Percentiles rank a stretch among this genome's conserved stretches.
Conservation (phyloP, 2,329 filamentous ascomycete species). For the Aspergillus sp. region DNA sequence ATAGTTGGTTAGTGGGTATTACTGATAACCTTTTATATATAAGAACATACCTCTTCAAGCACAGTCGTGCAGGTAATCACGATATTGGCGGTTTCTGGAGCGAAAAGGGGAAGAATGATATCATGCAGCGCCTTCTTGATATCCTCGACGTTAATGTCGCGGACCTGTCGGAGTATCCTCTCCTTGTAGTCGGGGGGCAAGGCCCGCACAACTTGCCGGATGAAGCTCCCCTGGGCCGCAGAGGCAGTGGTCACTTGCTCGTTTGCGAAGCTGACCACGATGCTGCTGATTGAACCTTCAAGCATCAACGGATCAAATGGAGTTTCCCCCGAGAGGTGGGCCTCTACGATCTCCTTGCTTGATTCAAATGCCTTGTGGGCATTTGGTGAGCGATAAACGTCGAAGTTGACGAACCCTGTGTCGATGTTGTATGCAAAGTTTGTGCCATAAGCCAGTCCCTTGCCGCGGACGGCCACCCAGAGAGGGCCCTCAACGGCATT, state of each 20-base stretch:
- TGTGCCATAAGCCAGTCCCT: conserved; percentile 87
- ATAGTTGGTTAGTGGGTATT: conserved; percentile 19
- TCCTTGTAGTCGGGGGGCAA: conserved; percentile 76
- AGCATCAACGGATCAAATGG: conserved; percentile 78
- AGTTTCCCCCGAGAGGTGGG: conserved; percentile 69
- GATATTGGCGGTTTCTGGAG: conserved; percentile 76
- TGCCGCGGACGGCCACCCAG: conserved; percentile 90
- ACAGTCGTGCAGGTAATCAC: conserved; percentile 84
- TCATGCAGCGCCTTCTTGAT: conserved; percentile 73
- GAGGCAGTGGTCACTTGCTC: conserved; percentile 82
- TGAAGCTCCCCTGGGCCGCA: conserved; percentile 80
- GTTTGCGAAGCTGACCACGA: conserved; percentile 83
- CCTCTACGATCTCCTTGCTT: conserved; percentile 70
- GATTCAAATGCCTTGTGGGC: conserved; percentile 81
- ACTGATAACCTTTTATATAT: conserved; percentile 1
- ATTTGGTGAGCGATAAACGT: conserved; percentile 87
- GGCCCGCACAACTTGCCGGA: conserved; percentile 74
- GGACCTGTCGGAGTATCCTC: conserved; percentile 72
- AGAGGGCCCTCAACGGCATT: conserved; percentile 92
- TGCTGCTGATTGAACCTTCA: conserved; percentile 85
- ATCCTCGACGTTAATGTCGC: conserved; percentile 72
- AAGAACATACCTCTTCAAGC: conserved; percentile 73
- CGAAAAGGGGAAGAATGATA: conserved; percentile 76
- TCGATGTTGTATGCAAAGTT: conserved; percentile 76
- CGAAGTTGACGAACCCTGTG: conserved; percentile 77